These are phyloP conservation scores for Oryza punctata DNA, from an alignment of 176 grass and related monocot species.

Conservation along the genomic window DNA sequence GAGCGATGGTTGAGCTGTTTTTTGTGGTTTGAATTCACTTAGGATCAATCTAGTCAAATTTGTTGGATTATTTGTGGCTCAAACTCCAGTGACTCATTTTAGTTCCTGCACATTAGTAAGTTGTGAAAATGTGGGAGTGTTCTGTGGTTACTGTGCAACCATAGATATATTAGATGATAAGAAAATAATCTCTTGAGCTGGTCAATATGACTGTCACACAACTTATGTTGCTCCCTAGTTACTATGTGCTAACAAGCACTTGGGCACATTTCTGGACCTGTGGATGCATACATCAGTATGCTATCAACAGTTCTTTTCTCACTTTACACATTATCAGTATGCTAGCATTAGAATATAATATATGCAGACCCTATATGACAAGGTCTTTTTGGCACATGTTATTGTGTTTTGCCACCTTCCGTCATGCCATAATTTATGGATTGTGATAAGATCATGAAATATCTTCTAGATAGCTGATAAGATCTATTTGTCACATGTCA, in stretches of 20 bases:
- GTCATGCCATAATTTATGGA: neutral
- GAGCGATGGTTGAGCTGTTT: neutral
- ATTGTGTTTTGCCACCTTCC: neutral
- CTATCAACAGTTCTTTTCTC: neutral
- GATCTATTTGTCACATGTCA: too few species aligned
- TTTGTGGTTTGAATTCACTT: neutral
- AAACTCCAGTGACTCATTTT: neutral
- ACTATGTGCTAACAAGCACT: neutral
- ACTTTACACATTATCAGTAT: neutral
- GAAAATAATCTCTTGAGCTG: slow-evolving; percentile 1
- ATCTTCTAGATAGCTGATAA: neutral
- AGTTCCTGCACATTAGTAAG: neutral
- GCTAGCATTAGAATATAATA: neutral
- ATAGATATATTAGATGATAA: neutral
- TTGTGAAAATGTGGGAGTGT: neutral
- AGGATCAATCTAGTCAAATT: neutral
- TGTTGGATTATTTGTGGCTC: neutral
- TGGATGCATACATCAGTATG: neutral
- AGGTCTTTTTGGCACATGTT: neutral
- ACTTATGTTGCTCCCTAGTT: neutral
- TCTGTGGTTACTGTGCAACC: neutral
- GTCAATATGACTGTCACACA: neutral
- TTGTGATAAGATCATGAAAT: neutral
- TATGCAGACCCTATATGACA: neutral
- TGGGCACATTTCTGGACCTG: neutral